Base-by-base conservation (phyloP, 176 grass and related monocot species). In the Oryza brachyantha region DNA sequence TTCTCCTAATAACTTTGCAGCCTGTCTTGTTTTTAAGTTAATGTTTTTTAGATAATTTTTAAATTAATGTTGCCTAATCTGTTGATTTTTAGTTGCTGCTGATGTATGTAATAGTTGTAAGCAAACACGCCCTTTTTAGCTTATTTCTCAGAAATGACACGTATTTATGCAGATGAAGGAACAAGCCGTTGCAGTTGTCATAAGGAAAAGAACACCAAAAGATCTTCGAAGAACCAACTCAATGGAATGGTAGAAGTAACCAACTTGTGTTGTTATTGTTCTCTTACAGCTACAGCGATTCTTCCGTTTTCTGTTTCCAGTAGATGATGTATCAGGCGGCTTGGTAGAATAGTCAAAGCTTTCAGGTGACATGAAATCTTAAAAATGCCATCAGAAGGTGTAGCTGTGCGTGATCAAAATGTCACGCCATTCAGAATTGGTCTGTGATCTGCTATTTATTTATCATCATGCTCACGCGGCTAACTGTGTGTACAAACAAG, bases 101-200 rank as follows among this genome's bases (percentile, higher is more conserved):
- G 35, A 31, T 12, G 13, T 63, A 29, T 50, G 31, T 46, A 52
- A 6, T 70, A 52, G 4, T 32, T 40, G 17, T 70, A 52, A 75
- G 24, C 37, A 45, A 83, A 77, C 42, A 77, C 58, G 27, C 4
- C 42, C 16, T 22, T 69, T 26, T 45, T 25, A 40, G 29, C 4
- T 65, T 29, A 21, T 63, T 29, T 34, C 10, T 77, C 48, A 73
- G 34, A 69, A 55, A 32, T 58, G 26, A 5, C 32, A 4, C 46
- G 8, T 88, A 64, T 76, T 77, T 71, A 17, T 87, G 87, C 91
- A 98, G 92, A 55, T 98, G 62, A 74, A 88, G 85, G 92, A 94
- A 77, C 89, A 80, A 43, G 43, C 83, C 35, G 48, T 90, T 27
- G 87, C 88, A 68, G 68, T 93, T 64, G 82, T 82, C 21, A 61